Percentiles rank a stretch among this genome's conserved stretches.
phyloP scores from a whole-genome alignment of 2,329 filamentous ascomycete genomes.

The Cucurbitaria berberidis region DNA sequence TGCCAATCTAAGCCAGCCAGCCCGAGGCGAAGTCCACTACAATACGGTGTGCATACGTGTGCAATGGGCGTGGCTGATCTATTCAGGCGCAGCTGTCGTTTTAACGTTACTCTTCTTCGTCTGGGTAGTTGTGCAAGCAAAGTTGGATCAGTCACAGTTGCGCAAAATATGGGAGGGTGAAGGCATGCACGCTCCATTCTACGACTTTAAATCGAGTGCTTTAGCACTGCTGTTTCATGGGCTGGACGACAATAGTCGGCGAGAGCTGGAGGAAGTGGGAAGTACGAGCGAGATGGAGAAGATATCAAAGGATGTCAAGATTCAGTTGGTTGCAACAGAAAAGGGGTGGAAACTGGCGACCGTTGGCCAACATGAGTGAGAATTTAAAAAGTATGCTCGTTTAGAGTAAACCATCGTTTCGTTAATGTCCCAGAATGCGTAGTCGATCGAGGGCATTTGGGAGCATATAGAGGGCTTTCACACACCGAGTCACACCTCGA shows the following conservation, averaged over 20 bases:
- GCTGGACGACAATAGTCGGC: slow-evolving; percentile 2
- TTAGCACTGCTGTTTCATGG: slow-evolving; percentile 9
- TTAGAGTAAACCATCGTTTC: neutral
- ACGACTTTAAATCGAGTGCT: slow-evolving; percentile 10
- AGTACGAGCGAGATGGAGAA: slow-evolving; percentile 4
- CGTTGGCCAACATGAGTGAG: neutral
- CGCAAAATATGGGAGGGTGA: neutral
- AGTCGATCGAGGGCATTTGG: too few relatives aligned
- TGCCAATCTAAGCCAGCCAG: neutral
- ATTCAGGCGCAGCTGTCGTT: slow-evolving; percentile 3
- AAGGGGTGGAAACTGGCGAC: slow-evolving; percentile 6
- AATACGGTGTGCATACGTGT: slow-evolving; percentile 13
- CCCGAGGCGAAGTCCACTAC: slow-evolving; percentile 4
- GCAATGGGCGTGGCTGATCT: slow-evolving; percentile 11
- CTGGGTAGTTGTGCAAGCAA: slow-evolving; percentile 2
- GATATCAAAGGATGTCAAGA: neutral
- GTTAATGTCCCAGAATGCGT: too few relatives aligned
- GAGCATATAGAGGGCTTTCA: too few relatives aligned
- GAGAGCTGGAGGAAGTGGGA: slow-evolving; percentile 1
- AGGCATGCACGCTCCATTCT: neutral
- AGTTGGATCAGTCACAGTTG: neutral
- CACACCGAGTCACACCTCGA: too few relatives aligned
- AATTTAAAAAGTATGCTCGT: neutral
- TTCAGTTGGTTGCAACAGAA: slow-evolving; percentile 6
- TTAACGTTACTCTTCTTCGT: slow-evolving; percentile 10